Base-by-base conservation (phyloP, 371 early-diverging fungal genomes). In the Mucor ambiguus region DNA sequence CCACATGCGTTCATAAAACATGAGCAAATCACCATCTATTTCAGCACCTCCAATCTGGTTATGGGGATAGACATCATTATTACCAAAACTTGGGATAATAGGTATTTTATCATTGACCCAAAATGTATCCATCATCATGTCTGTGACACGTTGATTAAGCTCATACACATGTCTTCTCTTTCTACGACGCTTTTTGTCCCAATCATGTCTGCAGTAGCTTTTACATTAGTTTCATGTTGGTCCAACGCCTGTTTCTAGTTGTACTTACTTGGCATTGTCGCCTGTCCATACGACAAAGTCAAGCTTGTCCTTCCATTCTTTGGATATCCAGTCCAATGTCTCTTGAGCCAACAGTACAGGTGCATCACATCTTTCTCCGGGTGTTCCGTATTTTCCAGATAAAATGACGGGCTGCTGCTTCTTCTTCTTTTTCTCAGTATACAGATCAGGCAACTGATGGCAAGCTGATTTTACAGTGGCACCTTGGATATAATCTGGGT, bases 241-340 rank as follows among this genome's bases (percentile, higher is more conserved):
- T 1, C 26, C 22, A 10, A 28, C 6, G 0, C 41, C 28, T 24
- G 22, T 28, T 28, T 38, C 0, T 32, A 37, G 1, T 10, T 2
- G 18, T n/a, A 18, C 66, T 67, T 78, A 89, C 89, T 87, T 80
- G 26, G 89, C 84, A 77, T 89, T 91, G 68, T 93, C 93, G 16
- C 93, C 93, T 7, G 93, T 93, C 88, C 92, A 92, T 14, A 91
- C 70, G 1, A 93, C 87, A 81, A 94, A 94, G 64, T 94, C 93
- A 44, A 92, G 75, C 30, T 81, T 72, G 32, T 80, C 77, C 38
- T 71, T 73, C 83, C 88, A 79, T 44, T 87, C 75, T 29, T 68
- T 64, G n/a, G 76, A 77, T 38, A 94, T 73, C 85, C 92, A 90
- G 7, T 87, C 80, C 38, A 90, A 72, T 2, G 93, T 93, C 14